A percentile compares a stretch with the other conserved stretches of the same genome.
phyloP scores from a whole-genome alignment of 345 rosid species.

The Gossypium bickii region DNA sequence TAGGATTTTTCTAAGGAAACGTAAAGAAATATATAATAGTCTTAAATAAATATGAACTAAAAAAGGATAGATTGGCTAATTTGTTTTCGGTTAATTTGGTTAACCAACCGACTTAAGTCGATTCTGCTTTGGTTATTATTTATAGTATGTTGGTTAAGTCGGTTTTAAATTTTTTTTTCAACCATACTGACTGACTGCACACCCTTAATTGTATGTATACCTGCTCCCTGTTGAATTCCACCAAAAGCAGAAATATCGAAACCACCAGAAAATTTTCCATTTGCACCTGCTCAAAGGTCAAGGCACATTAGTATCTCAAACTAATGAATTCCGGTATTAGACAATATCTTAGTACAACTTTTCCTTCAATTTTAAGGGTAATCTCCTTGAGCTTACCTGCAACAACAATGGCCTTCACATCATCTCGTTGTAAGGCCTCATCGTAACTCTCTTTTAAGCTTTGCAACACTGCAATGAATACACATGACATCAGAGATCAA shows the following conservation, averaged over 20 bases:
- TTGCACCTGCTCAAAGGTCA: slow-evolving; percentile 53
- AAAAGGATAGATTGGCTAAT: neutral
- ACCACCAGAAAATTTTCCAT: slow-evolving; percentile 94
- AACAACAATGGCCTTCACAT: slow-evolving; percentile 91
- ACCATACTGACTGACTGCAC: neutral
- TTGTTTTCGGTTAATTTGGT: neutral
- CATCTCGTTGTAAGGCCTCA: slow-evolving; percentile 71
- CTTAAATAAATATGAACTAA: neutral
- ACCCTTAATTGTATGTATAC: slow-evolving; percentile 24
- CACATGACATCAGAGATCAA: neutral
- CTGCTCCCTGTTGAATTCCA: slow-evolving; percentile 50
- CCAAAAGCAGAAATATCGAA: slow-evolving; percentile 80
- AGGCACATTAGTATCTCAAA: neutral
- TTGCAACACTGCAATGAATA: slow-evolving; percentile 44
- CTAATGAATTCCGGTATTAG: neutral
- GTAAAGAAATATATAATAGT: neutral
- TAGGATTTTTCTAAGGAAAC: neutral
- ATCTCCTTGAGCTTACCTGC: slow-evolving; percentile 43
- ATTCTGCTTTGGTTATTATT: neutral
- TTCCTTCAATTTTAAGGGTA: neutral
- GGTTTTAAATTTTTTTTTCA: neutral
- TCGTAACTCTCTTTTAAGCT: slow-evolving; percentile 74
- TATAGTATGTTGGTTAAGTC: neutral
- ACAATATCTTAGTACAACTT: neutral
- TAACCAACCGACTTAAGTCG: neutral